These are phyloP conservation scores for Xylariales sp. DNA, from an alignment of 2,329 filamentous ascomycete species.

Conservation along the genomic window DNA sequence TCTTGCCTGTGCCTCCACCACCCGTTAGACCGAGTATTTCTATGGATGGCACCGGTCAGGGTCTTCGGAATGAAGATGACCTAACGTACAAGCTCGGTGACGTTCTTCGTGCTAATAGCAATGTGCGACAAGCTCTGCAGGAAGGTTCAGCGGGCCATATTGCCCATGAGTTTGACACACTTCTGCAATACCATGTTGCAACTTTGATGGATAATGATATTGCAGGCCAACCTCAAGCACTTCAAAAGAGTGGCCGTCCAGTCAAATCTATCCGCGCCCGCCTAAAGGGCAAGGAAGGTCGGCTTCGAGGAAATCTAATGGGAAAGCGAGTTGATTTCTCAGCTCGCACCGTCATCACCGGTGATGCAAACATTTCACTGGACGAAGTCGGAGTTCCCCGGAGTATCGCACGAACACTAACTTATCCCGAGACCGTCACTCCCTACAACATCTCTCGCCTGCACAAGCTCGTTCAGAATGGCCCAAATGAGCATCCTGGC, in stretches of 20 bases:
- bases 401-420: constrained; percentile 91
- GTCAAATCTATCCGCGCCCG: constrained; percentile 97
- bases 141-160: constrained; percentile 95
- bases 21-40: constrained; percentile 97
- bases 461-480: constrained; percentile 89
- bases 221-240: constrained; percentile 89
- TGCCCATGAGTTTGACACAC: constrained; percentile 86
- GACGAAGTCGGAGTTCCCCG: constrained; percentile 97
- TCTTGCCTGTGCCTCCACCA: constrained; percentile 93
- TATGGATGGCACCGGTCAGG: constrained; percentile 92
- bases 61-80: constrained; percentile 96
- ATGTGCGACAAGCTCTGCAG: constrained; percentile 88
- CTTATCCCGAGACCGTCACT: constrained; percentile 97
- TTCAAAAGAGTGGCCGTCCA: constrained; percentile 96
- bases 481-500: constrained; percentile 93
- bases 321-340: constrained; percentile 99
- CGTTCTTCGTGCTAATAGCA: constrained; percentile 97
- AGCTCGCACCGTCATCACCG: constrained; percentile 98
- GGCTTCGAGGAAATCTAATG: constrained; percentile 98
- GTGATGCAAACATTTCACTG: constrained; percentile 94
- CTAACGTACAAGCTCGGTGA: constrained; percentile 99
- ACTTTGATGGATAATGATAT: constrained; percentile 99
- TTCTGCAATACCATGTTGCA: constrained; percentile 97
- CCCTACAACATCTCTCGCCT: constrained; percentile 97
- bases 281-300: constrained; percentile 98